Evolutionary conservation across 2,329 filamentous ascomycete genomes (phyloP).

Genomic region (Diplodia seriata): DNA sequence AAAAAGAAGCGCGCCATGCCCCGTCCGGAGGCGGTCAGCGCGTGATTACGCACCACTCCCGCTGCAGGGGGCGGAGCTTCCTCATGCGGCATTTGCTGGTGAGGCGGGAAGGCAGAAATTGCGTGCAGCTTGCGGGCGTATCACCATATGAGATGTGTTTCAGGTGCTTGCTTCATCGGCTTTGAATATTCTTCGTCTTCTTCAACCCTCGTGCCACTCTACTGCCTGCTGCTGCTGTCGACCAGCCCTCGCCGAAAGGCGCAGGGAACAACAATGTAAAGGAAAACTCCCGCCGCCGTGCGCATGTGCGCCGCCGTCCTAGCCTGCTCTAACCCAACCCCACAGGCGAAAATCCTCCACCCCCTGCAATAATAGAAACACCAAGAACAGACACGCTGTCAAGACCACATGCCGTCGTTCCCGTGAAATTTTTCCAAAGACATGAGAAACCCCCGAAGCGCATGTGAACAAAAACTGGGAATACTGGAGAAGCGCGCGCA

Average conservation of each 20-base stretch:
- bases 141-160: constrained; percentile 15
- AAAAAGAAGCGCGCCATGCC: constrained; percentile 10
- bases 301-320: constrained; percentile 1
- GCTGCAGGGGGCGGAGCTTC: constrained; percentile 22
- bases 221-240: constrained; percentile 3
- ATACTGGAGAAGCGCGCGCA: constrained; percentile 22
- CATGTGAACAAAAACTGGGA: constrained; percentile 8
- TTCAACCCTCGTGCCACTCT: neutral
- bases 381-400: constrained; percentile 27
- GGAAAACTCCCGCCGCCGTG: neutral
- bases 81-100: constrained; percentile 13
- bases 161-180: constrained; percentile 26
- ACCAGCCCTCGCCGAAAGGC: constrained; percentile 12
- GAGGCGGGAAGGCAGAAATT: constrained; percentile 8
- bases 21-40: constrained; percentile 15
- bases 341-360: neutral
- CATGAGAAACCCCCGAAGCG: constrained; percentile 14
- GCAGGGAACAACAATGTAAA: constrained; percentile 8
- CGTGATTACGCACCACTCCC: constrained; percentile 21
- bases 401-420: constrained; percentile 25
- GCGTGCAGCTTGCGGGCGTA: constrained; percentile 5
- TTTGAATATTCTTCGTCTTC: constrained; percentile 24
- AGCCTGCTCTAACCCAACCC: constrained; percentile 6
- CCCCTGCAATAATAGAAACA: constrained; percentile 10
- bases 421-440: constrained; percentile 25